These are phyloP conservation scores for Thermothielavioides terrestris DNA, from an alignment of 495 filamentous ascomycete genomes.

Conservation along the genomic window DNA sequence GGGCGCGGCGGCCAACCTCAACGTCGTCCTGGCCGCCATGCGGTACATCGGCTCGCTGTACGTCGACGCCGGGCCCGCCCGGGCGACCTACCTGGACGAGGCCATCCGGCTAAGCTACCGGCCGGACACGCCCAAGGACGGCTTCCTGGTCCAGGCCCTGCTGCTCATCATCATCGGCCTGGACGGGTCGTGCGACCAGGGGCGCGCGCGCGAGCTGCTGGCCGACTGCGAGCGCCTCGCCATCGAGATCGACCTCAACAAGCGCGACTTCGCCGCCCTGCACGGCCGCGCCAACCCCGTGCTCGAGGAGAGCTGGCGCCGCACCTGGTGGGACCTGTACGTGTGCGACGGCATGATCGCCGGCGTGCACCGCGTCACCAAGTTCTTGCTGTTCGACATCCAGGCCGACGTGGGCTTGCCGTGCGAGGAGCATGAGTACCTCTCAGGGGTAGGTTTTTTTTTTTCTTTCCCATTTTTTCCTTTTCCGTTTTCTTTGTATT, in stretches of 20 bases:
- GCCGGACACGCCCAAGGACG: constrained; percentile 45
- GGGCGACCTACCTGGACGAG: constrained; percentile 48
- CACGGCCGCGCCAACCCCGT: constrained; percentile 41
- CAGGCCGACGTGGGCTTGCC: constrained; percentile 56
- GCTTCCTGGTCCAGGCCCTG: constrained; percentile 67
- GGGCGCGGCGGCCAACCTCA: constrained; percentile 24
- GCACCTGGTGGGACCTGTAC: constrained; percentile 90
- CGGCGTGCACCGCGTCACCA: constrained; percentile 47
- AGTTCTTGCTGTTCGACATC: constrained; percentile 49
- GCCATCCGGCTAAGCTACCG: constrained; percentile 47
- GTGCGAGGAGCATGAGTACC: constrained; percentile 67
- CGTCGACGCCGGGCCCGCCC: constrained; percentile 40
- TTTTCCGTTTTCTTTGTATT: no score
- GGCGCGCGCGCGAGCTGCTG: constrained; percentile 57
- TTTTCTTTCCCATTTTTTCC: neutral
- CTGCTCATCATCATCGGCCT: constrained; percentile 69
- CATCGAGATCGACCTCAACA: constrained; percentile 68
- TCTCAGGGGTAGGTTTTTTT: constrained; percentile 44
- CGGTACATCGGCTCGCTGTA: constrained; percentile 61
- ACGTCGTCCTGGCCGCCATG: constrained; percentile 51
- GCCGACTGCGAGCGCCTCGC: constrained; percentile 58
- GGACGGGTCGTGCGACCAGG: constrained; percentile 63
- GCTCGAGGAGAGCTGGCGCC: constrained; percentile 63
- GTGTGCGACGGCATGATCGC: constrained; percentile 64
- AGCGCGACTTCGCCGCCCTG: constrained; percentile 39